These are phyloP conservation scores for Lolium multiflorum DNA, from an alignment of 176 grass and related monocot species.

Conservation along the genomic window DNA sequence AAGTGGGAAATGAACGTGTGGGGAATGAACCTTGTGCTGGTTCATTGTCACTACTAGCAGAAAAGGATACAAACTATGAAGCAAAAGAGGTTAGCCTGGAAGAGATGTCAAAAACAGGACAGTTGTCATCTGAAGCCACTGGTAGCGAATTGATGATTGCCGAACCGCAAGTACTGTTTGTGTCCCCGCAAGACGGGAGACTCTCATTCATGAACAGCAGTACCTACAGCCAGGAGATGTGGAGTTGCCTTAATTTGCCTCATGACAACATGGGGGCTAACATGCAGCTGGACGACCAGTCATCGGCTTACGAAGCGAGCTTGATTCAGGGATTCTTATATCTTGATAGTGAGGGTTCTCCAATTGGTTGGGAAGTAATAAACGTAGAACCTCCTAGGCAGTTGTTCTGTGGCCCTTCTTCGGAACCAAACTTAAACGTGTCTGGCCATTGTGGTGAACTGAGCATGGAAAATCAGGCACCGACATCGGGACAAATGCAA, in stretches of 20 bases:
- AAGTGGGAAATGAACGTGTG: slow-evolving; percentile 29
- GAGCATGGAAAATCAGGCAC: slow-evolving; percentile 23
- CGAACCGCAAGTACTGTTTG: slow-evolving; percentile 60
- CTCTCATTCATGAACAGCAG: slow-evolving; percentile 54
- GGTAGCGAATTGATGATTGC: slow-evolving; percentile 7
- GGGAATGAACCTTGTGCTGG: slow-evolving; percentile 23
- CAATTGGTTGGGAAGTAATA: slow-evolving; percentile 51
- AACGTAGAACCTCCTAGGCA: slow-evolving; percentile 45
- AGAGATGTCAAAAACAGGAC: slow-evolving; percentile 22
- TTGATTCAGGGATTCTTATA: slow-evolving; percentile 70
- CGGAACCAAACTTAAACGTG: slow-evolving; percentile 25
- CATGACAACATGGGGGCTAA: slow-evolving; percentile 38
- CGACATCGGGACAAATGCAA: slow-evolving; percentile 44
- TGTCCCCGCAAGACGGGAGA: slow-evolving; percentile 64
- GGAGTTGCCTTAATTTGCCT: slow-evolving; percentile 44
- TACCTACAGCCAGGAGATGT: slow-evolving; percentile 34
- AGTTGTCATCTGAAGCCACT: slow-evolving; percentile 38
- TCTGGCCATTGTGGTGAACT: slow-evolving; percentile 26
- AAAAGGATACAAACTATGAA: slow-evolving; percentile 26
- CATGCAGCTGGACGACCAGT: slow-evolving; percentile 25
- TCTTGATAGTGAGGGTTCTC: slow-evolving; percentile 67
- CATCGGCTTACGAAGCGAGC: slow-evolving; percentile 64
- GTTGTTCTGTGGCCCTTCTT: slow-evolving; percentile 22
- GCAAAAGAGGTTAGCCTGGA: slow-evolving; percentile 25
- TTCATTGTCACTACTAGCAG: slow-evolving; percentile 7